Evolutionary conservation across 495 filamentous ascomycete genomes (phyloP), one percentile per base, ranked within the genome.

Genomic region (Neurospora cerealis): DNA sequence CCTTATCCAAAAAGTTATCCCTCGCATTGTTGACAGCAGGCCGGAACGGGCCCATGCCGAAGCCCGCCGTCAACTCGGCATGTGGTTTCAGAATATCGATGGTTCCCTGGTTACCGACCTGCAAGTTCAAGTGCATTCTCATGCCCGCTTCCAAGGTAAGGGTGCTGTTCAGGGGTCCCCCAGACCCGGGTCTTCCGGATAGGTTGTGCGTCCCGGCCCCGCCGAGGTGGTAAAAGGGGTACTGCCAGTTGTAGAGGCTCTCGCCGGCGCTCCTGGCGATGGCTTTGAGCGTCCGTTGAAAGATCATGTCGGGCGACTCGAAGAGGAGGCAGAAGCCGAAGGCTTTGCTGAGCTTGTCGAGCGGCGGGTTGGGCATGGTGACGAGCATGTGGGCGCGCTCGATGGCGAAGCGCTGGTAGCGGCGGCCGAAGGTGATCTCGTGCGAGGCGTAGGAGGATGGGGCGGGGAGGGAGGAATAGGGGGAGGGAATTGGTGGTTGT

Each of bases 401-500:
- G 17, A 91, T 76, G 8, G 88, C 85, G 71, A 86, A 86, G 11
- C 93, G 86, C 28, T 93, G 91, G 34, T 96, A 83, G 15, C 89
- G 85, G 0, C 93, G 88, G 21, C 89, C 89, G 74, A 96, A 93
- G n/a, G 87, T 87, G 17, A 83, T 83, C 81, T 96, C 93, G 34
- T 89, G 85, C 60, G 89, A 84, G 40, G 86, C 82, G 76, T 88
- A 88, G 0, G 85, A 85, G 5, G 71, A 78, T 1, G 87, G 86
- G 2, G 78, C 72, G 1, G 83, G 79, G 2, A 86, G 82, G 6
- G 78, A 73, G 19, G 46, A 71, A 69, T 71, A 82, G 48, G 77
- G 74, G 48, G 74, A 69, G 6, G 69, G 39, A 38, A 19, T 19
- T 46, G 69, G 48, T 70, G 70, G 62, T 46, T 54, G 60, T 32